A percentile compares a stretch with the other conserved stretches of the same genome.
phyloP scores from a whole-genome alignment of 306 rosid species.

The Cicer cuneatum region DNA sequence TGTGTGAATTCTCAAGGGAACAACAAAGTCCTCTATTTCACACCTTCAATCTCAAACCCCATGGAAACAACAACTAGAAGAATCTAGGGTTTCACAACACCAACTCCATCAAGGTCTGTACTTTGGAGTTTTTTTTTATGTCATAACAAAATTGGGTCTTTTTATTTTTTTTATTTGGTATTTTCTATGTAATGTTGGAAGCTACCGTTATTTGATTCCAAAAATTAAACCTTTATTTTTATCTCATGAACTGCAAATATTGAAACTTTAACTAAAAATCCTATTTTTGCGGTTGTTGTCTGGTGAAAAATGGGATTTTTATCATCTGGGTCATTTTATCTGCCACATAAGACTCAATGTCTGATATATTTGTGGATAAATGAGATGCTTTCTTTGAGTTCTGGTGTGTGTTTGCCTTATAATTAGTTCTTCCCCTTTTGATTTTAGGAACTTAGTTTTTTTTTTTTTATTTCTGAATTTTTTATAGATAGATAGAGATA shows the following conservation, averaged over 20 bases:
- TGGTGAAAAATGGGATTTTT: slow-evolving; percentile 57
- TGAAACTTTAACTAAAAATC: slow-evolving; percentile 41
- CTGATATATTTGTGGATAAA: slow-evolving; percentile 43
- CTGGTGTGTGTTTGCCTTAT: slow-evolving; percentile 35
- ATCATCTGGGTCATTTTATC: slow-evolving; percentile 47
- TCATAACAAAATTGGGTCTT: slow-evolving; percentile 44
- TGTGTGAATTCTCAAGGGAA: slow-evolving; percentile 76
- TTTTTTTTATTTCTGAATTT: background rate
- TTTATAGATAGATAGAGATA: slow-evolving; percentile 25
- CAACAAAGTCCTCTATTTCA: slow-evolving; percentile 67
- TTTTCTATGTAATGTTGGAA: slow-evolving; percentile 24
- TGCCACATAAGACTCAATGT: slow-evolving; percentile 50
- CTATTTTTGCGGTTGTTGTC: slow-evolving; percentile 48
- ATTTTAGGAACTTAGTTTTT: slow-evolving; percentile 40
- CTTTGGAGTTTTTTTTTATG: slow-evolving; percentile 47
- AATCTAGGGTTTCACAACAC: slow-evolving; percentile 89
- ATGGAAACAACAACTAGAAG: slow-evolving; percentile 52
- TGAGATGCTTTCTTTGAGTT: slow-evolving; percentile 34
- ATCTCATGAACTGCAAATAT: slow-evolving; percentile 39
- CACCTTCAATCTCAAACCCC: slow-evolving; percentile 70
- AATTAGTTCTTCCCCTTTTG: slow-evolving; percentile 40
- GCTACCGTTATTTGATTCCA: slow-evolving; percentile 42
- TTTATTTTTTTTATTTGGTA: slow-evolving; percentile 44
- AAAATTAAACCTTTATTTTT: slow-evolving; percentile 6
- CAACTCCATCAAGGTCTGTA: slow-evolving; percentile 68